Evolutionary conservation across 2,329 filamentous ascomycete species (phyloP).

Genomic region (Arachnopeziza araneosa): DNA sequence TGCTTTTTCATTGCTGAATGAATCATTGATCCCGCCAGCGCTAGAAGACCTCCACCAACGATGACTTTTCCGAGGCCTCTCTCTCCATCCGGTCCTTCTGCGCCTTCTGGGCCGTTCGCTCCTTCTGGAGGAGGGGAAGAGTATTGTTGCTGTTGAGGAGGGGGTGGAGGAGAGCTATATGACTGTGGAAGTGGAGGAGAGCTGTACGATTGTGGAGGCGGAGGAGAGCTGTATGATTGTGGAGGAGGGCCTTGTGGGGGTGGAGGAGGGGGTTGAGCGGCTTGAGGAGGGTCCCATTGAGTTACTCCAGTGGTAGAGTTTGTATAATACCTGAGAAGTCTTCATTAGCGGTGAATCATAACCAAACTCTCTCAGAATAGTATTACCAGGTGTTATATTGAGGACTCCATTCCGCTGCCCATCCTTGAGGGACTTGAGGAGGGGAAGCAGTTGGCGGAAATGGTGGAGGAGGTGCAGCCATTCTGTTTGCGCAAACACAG

Average conservation of each 20-base stretch:
- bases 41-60: background rate
- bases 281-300: slow-evolving; percentile 4
- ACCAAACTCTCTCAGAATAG: background rate
- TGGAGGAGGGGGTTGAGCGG: background rate
- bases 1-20: slow-evolving; percentile 1
- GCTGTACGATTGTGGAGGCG: background rate
- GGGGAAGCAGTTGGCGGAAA: background rate
- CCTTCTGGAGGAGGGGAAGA: background rate
- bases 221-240: background rate
- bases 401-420: slow-evolving; percentile 5
- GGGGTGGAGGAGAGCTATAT: background rate
- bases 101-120: background rate
- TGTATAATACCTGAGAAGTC: background rate
- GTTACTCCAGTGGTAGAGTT: background rate
- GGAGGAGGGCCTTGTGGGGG: background rate
- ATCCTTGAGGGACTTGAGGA: slow-evolving; percentile 3
- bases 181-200: background rate
- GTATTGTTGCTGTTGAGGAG: background rate
- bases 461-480: slow-evolving; percentile 1
- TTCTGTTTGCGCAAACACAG: background rate
- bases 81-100: background rate
- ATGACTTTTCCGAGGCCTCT: slow-evolving; percentile 2
- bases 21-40: background rate
- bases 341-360: background rate
- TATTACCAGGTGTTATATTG: slow-evolving; percentile 6